Conservation (phyloP, 176 grass and related monocot genomes). For the Eremochloa ophiuroides region DNA sequence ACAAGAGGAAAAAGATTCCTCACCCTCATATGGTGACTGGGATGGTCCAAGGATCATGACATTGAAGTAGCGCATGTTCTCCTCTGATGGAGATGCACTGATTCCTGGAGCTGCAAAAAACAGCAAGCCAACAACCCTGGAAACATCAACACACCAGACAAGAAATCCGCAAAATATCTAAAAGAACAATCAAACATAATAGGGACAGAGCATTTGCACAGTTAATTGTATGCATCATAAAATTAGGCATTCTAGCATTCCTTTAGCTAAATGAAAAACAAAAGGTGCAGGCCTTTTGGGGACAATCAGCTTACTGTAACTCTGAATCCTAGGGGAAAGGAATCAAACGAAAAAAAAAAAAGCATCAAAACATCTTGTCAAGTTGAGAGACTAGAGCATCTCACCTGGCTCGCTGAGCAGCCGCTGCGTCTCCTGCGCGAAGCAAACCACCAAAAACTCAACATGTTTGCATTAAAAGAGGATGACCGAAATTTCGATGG, state of each 20-base stretch:
- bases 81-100: constrained; percentile 90
- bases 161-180: background rate
- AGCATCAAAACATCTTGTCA: background rate
- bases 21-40: too few relatives aligned
- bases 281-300: constrained; percentile 14
- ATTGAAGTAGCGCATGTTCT: constrained; percentile 99
- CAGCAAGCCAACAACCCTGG: background rate
- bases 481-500: background rate
- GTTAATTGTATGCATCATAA: background rate
- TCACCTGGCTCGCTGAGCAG: constrained; percentile 98
- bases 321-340: background rate
- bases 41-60: constrained; percentile 99
- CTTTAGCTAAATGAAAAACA: constrained; percentile 28
- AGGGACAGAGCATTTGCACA: background rate
- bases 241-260: constrained; percentile 13
- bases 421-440: constrained; percentile 82
- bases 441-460: background rate
- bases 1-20: background rate
- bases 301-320: background rate
- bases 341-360: background rate
- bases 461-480: constrained; percentile 6
- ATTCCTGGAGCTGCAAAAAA: constrained; percentile 82
- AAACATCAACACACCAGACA: constrained; percentile 14
- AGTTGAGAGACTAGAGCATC: background rate
- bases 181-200: background rate